Percentiles rank a stretch among this genome's conserved stretches.
Conservation (phyloP, 2,329 filamentous ascomycete genomes). For the Hypoxylon sp. region DNA sequence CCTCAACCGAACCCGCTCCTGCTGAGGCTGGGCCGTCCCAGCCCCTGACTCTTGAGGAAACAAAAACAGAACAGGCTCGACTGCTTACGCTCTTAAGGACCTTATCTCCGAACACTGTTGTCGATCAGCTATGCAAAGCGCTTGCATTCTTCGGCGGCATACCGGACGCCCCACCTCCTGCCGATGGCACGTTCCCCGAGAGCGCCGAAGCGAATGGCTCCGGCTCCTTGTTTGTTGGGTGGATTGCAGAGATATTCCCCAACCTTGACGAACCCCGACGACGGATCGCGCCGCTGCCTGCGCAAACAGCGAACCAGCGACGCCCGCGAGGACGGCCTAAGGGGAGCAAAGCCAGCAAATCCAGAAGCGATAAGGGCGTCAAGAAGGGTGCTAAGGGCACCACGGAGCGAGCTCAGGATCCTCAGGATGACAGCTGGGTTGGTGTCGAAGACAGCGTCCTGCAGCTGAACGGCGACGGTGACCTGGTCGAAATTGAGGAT, state of each 20-base stretch:
- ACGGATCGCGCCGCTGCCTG: slow-evolving; percentile 37
- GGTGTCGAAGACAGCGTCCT: slow-evolving; percentile 52
- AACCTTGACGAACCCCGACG: slow-evolving; percentile 46
- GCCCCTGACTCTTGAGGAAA: slow-evolving; percentile 55
- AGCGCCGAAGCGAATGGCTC: slow-evolving; percentile 65
- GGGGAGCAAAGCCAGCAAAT: slow-evolving; percentile 61
- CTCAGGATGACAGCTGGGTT: slow-evolving; percentile 54
- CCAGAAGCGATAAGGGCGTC: slow-evolving; percentile 58
- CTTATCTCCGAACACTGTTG: slow-evolving; percentile 63
- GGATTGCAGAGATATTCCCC: slow-evolving; percentile 71
- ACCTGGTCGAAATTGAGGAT: slow-evolving; percentile 39
- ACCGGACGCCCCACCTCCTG: slow-evolving; percentile 60
- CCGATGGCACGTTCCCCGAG: slow-evolving; percentile 60
- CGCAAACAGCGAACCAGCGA: slow-evolving; percentile 44
- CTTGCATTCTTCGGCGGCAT: slow-evolving; percentile 70
- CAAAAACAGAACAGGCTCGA: slow-evolving; percentile 66
- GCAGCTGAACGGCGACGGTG: slow-evolving; percentile 43
- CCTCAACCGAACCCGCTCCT: slow-evolving; percentile 28
- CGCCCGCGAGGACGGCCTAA: slow-evolving; percentile 63
- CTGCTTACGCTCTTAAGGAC: slow-evolving; percentile 64
- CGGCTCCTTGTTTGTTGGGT: slow-evolving; percentile 66
- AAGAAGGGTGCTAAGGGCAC: slow-evolving; percentile 52
- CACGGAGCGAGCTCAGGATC: slow-evolving; percentile 32
- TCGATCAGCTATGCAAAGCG: slow-evolving; percentile 69
- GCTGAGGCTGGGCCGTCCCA: slow-evolving; percentile 29